Base-by-base conservation (phyloP, 768 basidiomycete genomes). In the Xanthoconium purpureum region DNA sequence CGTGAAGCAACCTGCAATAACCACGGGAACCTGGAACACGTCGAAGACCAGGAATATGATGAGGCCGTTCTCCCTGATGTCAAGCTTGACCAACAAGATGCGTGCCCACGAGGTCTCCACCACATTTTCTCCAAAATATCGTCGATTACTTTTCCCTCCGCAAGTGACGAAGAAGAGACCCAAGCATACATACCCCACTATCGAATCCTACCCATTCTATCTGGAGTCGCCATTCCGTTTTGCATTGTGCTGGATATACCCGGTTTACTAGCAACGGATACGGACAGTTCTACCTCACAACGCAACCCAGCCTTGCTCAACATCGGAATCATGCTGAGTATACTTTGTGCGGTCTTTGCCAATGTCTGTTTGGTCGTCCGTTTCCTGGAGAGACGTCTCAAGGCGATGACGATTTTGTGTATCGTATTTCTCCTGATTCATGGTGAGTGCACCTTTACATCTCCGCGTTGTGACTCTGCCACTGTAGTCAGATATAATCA, bases 211-310 rank as follows among this genome's bases (percentile, higher is more conserved):
- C 88, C 88, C 0, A 84, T 90, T 42, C 54, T 89, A 10, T 83
- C 88, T 15, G 87, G 85, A 18, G 75, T 87, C 39, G 67, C 84
- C 57, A 82, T 89, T 36, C 87, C 89, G 0, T 90, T 94, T 63
- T 81, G 87, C 17, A 88, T 92, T 47, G 77, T 94, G n/a, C 76
- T 93, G 30, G 87, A 88, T 63, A 89, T 94, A 30, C 91, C 91
- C 1, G 87, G 87, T 14, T 71, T 92, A 12, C 91, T 88, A 1
- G 85, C 84, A 56, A 79, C 87, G 54, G 78, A 78, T 7, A 89
- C 82, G 0, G 71, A 75, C 32, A 55, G 54, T 15, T 28, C 42
- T 30, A 66, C 74, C 18, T 75, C 68, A 6, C 75, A 72, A 47
- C 66, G 67, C 13, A 91, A 91, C 52, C 76, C 89, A 0, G 50